Base-by-base conservation (phyloP, 306 rosid species). In the Trichosanthes truncata region DNA sequence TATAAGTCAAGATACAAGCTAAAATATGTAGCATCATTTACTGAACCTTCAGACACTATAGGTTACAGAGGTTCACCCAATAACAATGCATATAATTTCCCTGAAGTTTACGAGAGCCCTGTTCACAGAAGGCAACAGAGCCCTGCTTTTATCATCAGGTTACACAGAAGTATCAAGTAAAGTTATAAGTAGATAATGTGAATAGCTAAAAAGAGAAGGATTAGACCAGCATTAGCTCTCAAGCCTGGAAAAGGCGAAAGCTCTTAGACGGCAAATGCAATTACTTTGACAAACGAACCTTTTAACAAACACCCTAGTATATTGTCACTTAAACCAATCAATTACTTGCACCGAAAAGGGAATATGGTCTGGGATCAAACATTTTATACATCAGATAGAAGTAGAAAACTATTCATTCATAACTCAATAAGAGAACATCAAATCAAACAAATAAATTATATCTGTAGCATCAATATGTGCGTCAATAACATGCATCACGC, bases 21-120 rank as follows among this genome's bases (percentile, higher is more conserved):
- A 0, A 71, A 12, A 29, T n/a, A 74, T 90, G 89, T 90, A 2
- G 77, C 96, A 81, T 84, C 86, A 74, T 94, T 94, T 68, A 89
- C 91, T 88, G 90, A 91, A 89, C 89, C 93, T 84, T 86, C 76
- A 77, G 81, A 65, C 86, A 89, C 76, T 78, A 40, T 65, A 9
- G 29, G 57, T 38, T 63, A 72, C 83, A 82, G 81, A 89, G 93
- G 89, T 87, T 92, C 97, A 92, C 93, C 96, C 93, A 89, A 90
- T 0, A 88, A 90, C 88, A 88, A 79, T 84, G 90, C 83, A 48
- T 26, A 29, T 12, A 8, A 78, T 89, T 26, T 87, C 73, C 90
- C 92, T 88, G 91, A 90, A 20, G 81, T 45, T 81, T 74, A 87
- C 85, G 69, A 88, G 86, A 85, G 86, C 78, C 59, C 86, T 55